Conservation (phyloP, 345 rosid species). For the Moringa oleifera region DNA sequence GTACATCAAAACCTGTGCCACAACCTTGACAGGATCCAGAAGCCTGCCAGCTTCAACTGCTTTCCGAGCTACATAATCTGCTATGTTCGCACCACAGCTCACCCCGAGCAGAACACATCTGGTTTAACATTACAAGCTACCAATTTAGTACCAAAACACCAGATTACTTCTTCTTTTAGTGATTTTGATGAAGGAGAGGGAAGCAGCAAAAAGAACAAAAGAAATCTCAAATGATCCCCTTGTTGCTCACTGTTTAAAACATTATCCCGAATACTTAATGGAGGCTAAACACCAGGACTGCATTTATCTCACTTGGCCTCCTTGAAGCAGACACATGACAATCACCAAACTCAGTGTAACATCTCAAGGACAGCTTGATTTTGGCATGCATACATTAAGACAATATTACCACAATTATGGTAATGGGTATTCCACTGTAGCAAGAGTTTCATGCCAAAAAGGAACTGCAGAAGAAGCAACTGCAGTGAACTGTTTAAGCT, state of each 20-base stretch:
- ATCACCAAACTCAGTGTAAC: too few species aligned
- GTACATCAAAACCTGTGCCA: slow-evolving; percentile 90
- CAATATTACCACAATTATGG: too few species aligned
- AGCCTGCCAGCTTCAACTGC: slow-evolving; percentile 66
- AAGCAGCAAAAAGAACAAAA: neutral
- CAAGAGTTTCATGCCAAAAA: too few species aligned
- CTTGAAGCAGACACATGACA: neutral
- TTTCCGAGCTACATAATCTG: slow-evolving; percentile 69
- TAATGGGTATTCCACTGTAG: too few species aligned
- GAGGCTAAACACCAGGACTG: neutral
- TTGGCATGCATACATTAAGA: too few species aligned
- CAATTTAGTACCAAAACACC: neutral
- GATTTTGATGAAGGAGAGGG: neutral
- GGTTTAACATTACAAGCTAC: slow-evolving; percentile 8
- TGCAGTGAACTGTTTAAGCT: too few species aligned
- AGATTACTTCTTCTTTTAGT: too few species aligned
- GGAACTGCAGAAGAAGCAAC: too few species aligned
- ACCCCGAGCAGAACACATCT: slow-evolving; percentile 91
- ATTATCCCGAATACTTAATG: too few species aligned
- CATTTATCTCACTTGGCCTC: neutral
- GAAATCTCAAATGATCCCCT: neutral
- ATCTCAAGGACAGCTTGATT: too few species aligned
- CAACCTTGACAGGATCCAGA: slow-evolving; percentile 84
- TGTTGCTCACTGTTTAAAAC: too few species aligned
- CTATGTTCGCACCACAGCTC: slow-evolving; percentile 91